Evolutionary conservation across 345 rosid species (phyloP).

Genomic region (Fremontodendron californicum): DNA sequence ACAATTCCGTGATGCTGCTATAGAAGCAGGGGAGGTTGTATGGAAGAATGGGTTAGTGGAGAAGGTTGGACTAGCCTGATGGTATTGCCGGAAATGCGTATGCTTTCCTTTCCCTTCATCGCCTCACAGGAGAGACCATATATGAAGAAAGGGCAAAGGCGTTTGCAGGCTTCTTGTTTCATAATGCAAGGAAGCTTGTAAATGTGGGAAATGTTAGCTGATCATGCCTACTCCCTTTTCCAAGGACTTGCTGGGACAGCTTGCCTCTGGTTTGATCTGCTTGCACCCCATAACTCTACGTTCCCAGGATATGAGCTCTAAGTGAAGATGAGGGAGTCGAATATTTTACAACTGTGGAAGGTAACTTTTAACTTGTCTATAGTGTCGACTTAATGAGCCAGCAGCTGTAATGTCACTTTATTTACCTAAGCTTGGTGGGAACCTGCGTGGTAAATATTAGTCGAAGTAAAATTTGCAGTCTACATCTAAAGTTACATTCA

Average conservation of each 20-base stretch:
- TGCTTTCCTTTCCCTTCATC: conserved; percentile 70
- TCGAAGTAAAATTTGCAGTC: no score
- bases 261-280: conserved; percentile 71
- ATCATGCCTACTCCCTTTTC: conserved; percentile 53
- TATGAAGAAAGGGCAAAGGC: conserved; percentile 73
- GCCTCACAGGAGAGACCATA: conserved; percentile 65
- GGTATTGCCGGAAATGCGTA: conserved; percentile 83
- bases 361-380: not conserved
- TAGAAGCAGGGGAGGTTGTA: conserved; percentile 96
- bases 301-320: conserved; percentile 82
- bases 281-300: conserved; percentile 39
- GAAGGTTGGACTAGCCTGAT: conserved; percentile 78
- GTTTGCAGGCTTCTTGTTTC: conserved; percentile 61
- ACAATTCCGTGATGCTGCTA: conserved; percentile 74
- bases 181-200: conserved; percentile 33
- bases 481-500: no score
- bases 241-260: conserved; percentile 67
- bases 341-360: not conserved
- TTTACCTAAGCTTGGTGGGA: no score
- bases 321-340: not conserved
- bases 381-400: not conserved
- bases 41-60: conserved; percentile 85
- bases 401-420: no score
- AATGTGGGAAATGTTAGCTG: conserved; percentile 17
- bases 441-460: no score